A percentile compares a stretch with the other conserved stretches of the same genome.
These are phyloP conservation scores for Eimeria brunetti DNA, from an alignment of 169 alveolate genomes.

Conservation along the genomic window DNA sequence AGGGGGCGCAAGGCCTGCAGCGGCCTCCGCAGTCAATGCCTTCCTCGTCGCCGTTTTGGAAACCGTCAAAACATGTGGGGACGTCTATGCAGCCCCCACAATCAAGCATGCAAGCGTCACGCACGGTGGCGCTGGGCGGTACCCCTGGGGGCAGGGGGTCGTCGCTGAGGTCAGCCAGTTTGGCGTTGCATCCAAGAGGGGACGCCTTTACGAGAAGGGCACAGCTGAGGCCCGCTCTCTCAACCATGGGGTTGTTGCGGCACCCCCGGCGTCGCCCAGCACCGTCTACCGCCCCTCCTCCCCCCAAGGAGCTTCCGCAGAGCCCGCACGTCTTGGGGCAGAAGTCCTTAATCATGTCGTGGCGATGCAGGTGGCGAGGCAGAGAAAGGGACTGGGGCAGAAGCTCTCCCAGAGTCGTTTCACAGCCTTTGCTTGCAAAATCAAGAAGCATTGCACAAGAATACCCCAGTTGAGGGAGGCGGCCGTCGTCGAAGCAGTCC, in stretches of 20 bases:
- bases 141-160: slow-evolving; percentile 77
- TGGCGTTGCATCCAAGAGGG: slow-evolving; percentile 80
- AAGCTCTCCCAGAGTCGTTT: slow-evolving; percentile 68
- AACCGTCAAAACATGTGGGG: slow-evolving; percentile 86
- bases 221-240: slow-evolving; percentile 79
- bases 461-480: slow-evolving; percentile 84
- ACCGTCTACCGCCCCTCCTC: slow-evolving; percentile 31
- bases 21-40: slow-evolving; percentile 88
- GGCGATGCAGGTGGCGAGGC: slow-evolving; percentile 63
- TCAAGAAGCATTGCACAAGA: slow-evolving; percentile 83
- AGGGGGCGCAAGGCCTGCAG: slow-evolving; percentile 85
- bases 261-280: slow-evolving; percentile 62
- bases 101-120: slow-evolving; percentile 79
- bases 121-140: slow-evolving; percentile 71
- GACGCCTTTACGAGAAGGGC: slow-evolving; percentile 79
- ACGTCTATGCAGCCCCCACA: slow-evolving; percentile 80
- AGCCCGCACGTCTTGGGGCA: slow-evolving; percentile 78
- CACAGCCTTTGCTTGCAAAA: slow-evolving; percentile 72
- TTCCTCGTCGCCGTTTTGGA: slow-evolving; percentile 86
- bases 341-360: slow-evolving; percentile 66
- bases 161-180: slow-evolving; percentile 72
- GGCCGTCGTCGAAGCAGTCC: slow-evolving; percentile 83
- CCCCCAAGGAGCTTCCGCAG: slow-evolving; percentile 34
- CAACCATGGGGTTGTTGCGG: slow-evolving; percentile 81
- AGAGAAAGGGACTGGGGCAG: slow-evolving; percentile 68